A percentile compares a stretch with the other conserved stretches of the same genome.
Evolutionary conservation across 2,329 filamentous ascomycete genomes (phyloP).

Genomic region (Fusarium nelsonii): DNA sequence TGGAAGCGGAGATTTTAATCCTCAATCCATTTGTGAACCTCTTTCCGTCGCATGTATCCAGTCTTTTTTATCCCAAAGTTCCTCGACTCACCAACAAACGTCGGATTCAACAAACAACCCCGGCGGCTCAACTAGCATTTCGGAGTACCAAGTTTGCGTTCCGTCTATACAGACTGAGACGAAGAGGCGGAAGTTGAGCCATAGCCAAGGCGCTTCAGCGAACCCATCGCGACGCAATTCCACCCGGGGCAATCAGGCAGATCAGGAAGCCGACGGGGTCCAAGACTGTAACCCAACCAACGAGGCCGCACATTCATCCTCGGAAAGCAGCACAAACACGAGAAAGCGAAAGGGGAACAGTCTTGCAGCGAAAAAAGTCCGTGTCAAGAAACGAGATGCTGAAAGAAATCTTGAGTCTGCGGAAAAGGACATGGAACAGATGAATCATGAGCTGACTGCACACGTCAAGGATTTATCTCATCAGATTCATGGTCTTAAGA

Average conservation of each 20-base stretch:
- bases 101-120: not conserved
- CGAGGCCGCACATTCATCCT: too few species aligned
- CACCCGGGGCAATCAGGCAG: not conserved
- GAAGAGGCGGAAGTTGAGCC: not conserved
- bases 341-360: constrained; percentile 4
- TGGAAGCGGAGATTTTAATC: not conserved
- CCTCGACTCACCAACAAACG: not conserved
- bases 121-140: not conserved
- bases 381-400: not conserved
- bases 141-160: too few species aligned
- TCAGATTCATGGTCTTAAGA: not conserved
- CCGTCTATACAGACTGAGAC: not conserved
- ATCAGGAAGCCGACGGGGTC: accelerated
- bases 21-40: not conserved
- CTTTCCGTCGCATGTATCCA: not conserved
- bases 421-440: not conserved
- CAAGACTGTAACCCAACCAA: not conserved
- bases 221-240: not conserved
- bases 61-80: not conserved
- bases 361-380: constrained; percentile 2
- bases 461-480: not conserved
- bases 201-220: too few species aligned
- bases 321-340: not conserved
- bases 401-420: not conserved
- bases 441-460: not conserved